Evolutionary conservation across 148 eudicot genomes (phyloP).

Genomic region (Bassia scoparia): DNA sequence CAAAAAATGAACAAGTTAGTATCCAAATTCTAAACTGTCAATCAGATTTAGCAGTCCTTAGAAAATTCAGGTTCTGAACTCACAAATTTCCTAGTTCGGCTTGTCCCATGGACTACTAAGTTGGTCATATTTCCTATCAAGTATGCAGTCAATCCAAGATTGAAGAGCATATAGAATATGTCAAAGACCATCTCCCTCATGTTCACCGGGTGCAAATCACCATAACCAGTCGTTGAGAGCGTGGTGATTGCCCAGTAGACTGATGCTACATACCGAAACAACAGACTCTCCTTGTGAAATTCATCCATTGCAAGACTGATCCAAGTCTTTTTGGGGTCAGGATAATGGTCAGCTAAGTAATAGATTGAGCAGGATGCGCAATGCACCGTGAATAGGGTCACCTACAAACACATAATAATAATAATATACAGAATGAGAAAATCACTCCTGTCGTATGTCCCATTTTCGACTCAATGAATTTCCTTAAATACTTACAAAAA

Average conservation of each 20-base stretch:
- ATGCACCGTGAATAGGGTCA: slow-evolving; percentile 73
- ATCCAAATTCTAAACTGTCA: background rate
- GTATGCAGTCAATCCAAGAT: slow-evolving; percentile 72
- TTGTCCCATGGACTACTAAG: slow-evolving; percentile 72
- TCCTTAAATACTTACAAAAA: slow-evolving; percentile 49
- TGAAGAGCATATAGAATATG: slow-evolving; percentile 69
- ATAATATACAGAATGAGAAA: slow-evolving; percentile 3
- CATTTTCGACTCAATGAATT: background rate
- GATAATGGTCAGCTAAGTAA: slow-evolving; percentile 44
- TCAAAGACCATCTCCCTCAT: slow-evolving; percentile 61
- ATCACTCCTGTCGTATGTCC: background rate
- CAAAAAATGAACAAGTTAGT: slow-evolving; percentile 2
- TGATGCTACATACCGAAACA: slow-evolving; percentile 52
- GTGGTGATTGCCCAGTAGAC: slow-evolving; percentile 88
- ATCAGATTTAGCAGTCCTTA: background rate
- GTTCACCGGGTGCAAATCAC: slow-evolving; percentile 80
- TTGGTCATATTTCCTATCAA: slow-evolving; percentile 96
- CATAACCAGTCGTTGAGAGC: slow-evolving; percentile 74
- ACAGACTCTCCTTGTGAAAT: slow-evolving; percentile 30
- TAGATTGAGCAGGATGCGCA: slow-evolving; percentile 67
- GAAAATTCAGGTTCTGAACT: slow-evolving; percentile 26
- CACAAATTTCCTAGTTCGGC: slow-evolving; percentile 71
- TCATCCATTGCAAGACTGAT: slow-evolving; percentile 35
- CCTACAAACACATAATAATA: slow-evolving; percentile 38
- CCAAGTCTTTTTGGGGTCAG: slow-evolving; percentile 57